phyloP scores from a whole-genome alignment of 257 asterid species.

The Przewalskia tangutica region DNA sequence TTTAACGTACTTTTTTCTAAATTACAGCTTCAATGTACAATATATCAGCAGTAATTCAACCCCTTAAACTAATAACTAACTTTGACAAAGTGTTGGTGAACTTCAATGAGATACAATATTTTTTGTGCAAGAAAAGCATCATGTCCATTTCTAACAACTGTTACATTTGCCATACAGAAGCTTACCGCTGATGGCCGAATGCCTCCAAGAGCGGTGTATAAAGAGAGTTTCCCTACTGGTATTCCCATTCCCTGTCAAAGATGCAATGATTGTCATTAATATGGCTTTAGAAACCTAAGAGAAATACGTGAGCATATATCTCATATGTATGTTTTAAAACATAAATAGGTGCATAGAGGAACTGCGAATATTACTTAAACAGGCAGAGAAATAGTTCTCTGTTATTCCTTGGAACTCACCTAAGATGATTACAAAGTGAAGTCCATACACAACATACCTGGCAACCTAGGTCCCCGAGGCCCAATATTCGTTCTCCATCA shows the following conservation, averaged over 20 bases:
- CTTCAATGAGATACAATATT: not conserved
- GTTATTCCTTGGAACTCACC: not conserved
- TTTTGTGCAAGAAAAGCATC: not conserved
- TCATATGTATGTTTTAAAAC: not conserved
- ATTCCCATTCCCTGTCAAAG: conserved; percentile 89
- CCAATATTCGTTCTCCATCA: conserved; percentile 95
- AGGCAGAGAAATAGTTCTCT: not conserved
- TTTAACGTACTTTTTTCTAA: not conserved
- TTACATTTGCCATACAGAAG: not conserved
- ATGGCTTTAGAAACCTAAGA: not conserved
- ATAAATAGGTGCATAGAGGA: not conserved
- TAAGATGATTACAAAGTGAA: not conserved
- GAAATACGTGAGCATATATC: not conserved
- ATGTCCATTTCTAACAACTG: not conserved
- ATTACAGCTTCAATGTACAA: no score
- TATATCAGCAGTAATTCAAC: no score
- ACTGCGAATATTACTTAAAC: not conserved
- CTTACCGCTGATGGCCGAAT: conserved; percentile 77
- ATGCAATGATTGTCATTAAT: conserved; percentile 12
- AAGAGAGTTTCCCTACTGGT: conserved; percentile 86
- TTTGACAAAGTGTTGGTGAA: not conserved
- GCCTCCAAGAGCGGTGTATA: conserved; percentile 94
- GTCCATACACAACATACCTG: conserved; percentile 38
- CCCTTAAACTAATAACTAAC: no score
- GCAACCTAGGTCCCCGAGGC: conserved; percentile 99